Base-by-base conservation (phyloP, 2,329 filamentous ascomycete species). In the Paraphoma chrysanthemicola region DNA sequence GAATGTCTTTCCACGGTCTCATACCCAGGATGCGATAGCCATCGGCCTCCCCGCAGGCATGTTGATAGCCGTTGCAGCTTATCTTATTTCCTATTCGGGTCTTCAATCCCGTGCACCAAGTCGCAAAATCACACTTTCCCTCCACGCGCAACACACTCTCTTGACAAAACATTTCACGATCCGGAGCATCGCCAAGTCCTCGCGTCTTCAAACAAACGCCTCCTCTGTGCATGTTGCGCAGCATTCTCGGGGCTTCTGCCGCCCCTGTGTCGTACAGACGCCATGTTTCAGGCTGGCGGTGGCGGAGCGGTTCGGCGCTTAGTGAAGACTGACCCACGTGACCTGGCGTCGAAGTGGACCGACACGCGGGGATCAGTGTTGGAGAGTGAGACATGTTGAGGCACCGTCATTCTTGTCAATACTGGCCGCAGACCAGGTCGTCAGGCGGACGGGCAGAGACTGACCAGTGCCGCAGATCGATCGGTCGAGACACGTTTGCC, bases 331-430 rank as follows among this genome's bases (percentile, higher is more conserved):
- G 29, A 33, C n/a, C 16, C 55, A 59, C 51, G 46, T 50, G 51
- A 47, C 31, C 36, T 18, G 17, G 33, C 30, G 49, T 48, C 18
- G 31, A 38, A 31, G 31, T 23, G 12, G 42, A 31, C 18, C 14
- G 33, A 36, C 18, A 18, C 47, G 28, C 31, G 42, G 46, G 17
- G 29, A 39, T 16, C 16, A 46, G n/a, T 46, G 48, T 53, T 50
- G 42, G 48, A 59, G 39, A 53, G 44, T 59, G 49, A 66, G 59
- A 67, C 64, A 63, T 36, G 36, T 31, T 39, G 51, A 56, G 49
- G 55, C 54, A 51, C 18, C 42, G 31, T 14, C 36, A 38, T 39
- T 17, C 47, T 36, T 30, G 12, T 39, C 38, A 56, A 52, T 52
- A 52, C 46, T 51, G 60, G 60, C 50, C 39, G 53, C 58, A 59